phyloP scores from a whole-genome alignment of 148 eudicot species.

The Polygonum aviculare region DNA sequence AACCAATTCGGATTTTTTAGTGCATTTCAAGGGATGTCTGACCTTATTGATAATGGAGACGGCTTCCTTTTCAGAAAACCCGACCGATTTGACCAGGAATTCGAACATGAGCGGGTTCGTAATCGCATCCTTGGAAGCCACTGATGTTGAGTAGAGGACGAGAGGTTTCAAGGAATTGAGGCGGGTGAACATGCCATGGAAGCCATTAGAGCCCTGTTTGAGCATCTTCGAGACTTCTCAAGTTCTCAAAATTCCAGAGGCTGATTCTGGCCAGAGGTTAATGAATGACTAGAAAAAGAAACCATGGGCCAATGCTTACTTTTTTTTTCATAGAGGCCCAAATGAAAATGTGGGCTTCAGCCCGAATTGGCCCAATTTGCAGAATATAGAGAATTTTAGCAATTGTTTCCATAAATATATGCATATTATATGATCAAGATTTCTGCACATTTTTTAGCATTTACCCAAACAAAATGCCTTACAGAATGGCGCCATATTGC shows the following conservation, averaged over 20 bases:
- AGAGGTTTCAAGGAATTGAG: neutral
- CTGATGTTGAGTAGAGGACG: neutral
- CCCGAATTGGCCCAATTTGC: neutral
- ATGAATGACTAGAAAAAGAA: too few species aligned
- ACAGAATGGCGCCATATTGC: neutral
- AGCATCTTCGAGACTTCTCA: neutral
- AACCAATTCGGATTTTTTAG: constrained; percentile 14
- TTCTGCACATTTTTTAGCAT: neutral
- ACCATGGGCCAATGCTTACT: too few species aligned
- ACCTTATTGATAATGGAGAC: constrained; percentile 15
- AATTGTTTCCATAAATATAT: neutral
- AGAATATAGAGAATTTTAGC: too few species aligned
- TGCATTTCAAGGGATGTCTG: neutral
- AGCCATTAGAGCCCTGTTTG: neutral
- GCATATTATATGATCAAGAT: neutral
- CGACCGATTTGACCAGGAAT: constrained; percentile 22
- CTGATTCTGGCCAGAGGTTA: too few species aligned
- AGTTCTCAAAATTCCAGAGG: too few species aligned
- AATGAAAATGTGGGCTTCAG: neutral
- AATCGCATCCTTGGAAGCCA: neutral
- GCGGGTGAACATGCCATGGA: neutral
- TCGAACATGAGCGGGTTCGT: neutral
- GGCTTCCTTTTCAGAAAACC: constrained; percentile 22
- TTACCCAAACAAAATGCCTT: neutral
- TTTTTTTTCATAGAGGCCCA: neutral